Evolutionary conservation across 345 rosid species (phyloP).

Genomic region (Streptanthus diversifolius): DNA sequence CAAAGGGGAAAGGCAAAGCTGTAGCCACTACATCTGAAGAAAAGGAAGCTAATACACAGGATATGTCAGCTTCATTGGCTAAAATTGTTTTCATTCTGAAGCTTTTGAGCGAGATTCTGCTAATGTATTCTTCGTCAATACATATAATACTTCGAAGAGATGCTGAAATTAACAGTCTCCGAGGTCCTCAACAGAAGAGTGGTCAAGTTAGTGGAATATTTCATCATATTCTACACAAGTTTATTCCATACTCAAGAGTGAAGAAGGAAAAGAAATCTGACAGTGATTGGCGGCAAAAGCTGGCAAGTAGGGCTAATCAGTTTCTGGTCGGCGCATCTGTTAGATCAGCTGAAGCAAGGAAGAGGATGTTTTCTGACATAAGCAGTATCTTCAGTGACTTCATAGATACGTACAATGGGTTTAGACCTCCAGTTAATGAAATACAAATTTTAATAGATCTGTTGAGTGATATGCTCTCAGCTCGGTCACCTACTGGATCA

Average conservation of each 20-base stretch:
- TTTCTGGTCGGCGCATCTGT: slow-evolving; percentile 87
- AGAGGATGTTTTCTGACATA: slow-evolving; percentile 71
- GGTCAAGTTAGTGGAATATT: slow-evolving; percentile 62
- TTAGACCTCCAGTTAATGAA: slow-evolving; percentile 56
- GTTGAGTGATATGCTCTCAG: slow-evolving; percentile 80
- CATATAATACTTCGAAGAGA: slow-evolving; percentile 80
- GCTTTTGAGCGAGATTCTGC: slow-evolving; percentile 78
- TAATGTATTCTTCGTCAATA: slow-evolving; percentile 82
- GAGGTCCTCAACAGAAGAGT: slow-evolving; percentile 50
- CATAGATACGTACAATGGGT: slow-evolving; percentile 54
- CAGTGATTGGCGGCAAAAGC: slow-evolving; percentile 89
- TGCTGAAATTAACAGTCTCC: slow-evolving; percentile 58
- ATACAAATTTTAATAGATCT: slow-evolving; percentile 71
- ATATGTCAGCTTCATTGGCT: slow-evolving; percentile 73
- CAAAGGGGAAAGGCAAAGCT: slow-evolving; percentile 89
- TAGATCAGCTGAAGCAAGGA: slow-evolving; percentile 88
- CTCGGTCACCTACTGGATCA: slow-evolving; percentile 80
- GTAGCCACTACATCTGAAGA: slow-evolving; percentile 56
- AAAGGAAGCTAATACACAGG: slow-evolving; percentile 49
- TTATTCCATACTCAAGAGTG: slow-evolving; percentile 58
- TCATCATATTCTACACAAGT: slow-evolving; percentile 72
- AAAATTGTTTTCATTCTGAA: slow-evolving; percentile 82
- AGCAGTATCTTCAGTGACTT: slow-evolving; percentile 62
- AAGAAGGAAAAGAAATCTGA: slow-evolving; percentile 71
- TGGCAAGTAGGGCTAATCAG: slow-evolving; percentile 73